phyloP scores from a whole-genome alignment of 305 asterid species.

The Fraxinus angustifolia region DNA sequence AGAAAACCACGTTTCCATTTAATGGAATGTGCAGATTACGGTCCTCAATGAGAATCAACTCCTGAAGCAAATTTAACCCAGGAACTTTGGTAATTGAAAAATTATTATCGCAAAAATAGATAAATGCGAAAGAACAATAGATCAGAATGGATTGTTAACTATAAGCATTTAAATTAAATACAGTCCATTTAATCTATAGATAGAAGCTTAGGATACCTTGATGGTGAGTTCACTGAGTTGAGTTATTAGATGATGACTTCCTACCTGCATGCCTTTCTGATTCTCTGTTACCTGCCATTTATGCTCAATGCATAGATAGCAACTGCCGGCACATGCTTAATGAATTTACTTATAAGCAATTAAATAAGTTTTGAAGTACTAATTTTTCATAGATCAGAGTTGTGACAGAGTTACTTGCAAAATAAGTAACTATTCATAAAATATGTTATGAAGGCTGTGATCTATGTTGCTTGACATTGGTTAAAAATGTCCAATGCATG shows the following conservation, averaged over 20 bases:
- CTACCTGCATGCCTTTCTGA: not conserved
- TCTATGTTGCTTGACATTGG: not conserved
- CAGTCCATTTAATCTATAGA: not conserved
- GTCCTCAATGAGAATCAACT: not conserved
- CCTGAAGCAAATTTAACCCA: not conserved
- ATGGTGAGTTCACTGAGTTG: not conserved
- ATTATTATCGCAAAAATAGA: not conserved
- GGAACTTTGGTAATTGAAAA: not conserved
- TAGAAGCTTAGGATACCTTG: not conserved
- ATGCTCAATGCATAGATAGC: not conserved
- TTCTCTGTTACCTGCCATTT: not conserved
- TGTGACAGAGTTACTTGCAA: not conserved
- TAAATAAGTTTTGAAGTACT: not conserved
- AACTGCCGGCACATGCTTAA: not conserved
- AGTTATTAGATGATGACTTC: not conserved
- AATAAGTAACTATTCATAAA: not conserved
- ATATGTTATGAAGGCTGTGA: not conserved
- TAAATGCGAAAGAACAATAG: not conserved
- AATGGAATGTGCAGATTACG: not conserved
- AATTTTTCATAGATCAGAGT: not conserved
- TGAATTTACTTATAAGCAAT: not conserved
- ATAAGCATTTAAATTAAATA: not conserved
- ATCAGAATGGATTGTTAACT: not conserved
- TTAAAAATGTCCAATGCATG: not conserved
- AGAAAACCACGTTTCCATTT: not conserved